Conservation (phyloP, 805 yeast species). For the Saccharomyces mikatae region DNA sequence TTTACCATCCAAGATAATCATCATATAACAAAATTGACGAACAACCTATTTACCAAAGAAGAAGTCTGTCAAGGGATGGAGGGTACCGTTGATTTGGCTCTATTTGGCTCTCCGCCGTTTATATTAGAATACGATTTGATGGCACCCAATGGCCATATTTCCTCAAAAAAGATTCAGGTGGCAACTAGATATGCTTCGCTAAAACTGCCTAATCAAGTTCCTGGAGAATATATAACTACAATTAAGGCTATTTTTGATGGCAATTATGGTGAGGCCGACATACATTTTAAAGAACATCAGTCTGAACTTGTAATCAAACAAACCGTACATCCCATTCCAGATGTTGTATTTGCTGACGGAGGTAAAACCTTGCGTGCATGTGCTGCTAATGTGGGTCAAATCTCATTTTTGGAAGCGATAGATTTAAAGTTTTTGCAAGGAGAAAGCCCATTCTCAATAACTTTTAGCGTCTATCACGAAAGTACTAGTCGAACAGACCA, state of each 20-base stretch:
- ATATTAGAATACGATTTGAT: constrained; percentile 56
- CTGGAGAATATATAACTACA: constrained; percentile 56
- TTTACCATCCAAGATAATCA: constrained; percentile 33
- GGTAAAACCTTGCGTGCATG: constrained; percentile 47
- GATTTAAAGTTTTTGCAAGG: constrained; percentile 48
- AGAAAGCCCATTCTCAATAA: constrained; percentile 50
- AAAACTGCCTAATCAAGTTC: constrained; percentile 34
- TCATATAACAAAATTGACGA: constrained; percentile 18
- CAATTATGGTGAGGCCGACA: constrained; percentile 41
- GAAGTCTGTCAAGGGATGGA: constrained; percentile 44
- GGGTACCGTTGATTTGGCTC: constrained; percentile 40
- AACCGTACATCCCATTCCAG: constrained; percentile 55
- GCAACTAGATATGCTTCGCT: constrained; percentile 45
- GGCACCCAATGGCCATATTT: constrained; percentile 45
- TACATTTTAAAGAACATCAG: constrained; percentile 10
- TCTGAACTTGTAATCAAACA: constrained; percentile 39
- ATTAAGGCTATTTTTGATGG: constrained; percentile 61
- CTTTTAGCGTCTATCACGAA: constrained; percentile 53
- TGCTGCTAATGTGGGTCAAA: constrained; percentile 32
- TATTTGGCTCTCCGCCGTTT: constrained; percentile 60
- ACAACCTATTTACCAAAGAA: constrained; percentile 27
- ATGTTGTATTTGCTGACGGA: constrained; percentile 40
- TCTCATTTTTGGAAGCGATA: constrained; percentile 39
- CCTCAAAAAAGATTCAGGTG: constrained; percentile 37
- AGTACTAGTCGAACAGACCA: constrained; percentile 46